phyloP scores from a whole-genome alignment of 208 protist genomes.

The Trichomonas gallinae region DNA sequence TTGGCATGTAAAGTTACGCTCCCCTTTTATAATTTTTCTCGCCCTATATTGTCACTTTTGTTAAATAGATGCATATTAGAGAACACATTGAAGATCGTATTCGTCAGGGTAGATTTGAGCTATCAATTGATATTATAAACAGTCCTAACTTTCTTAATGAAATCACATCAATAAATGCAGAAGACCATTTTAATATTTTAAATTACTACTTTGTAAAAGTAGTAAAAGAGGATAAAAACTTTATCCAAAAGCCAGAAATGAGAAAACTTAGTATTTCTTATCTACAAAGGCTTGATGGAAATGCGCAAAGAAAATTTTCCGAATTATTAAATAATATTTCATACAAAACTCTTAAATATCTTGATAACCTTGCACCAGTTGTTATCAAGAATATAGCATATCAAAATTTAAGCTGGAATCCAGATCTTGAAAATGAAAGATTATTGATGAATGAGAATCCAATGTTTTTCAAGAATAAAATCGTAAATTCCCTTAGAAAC shows the following conservation, averaged over 20 bases:
- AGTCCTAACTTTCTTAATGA: too few relatives aligned
- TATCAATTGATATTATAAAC: too few relatives aligned
- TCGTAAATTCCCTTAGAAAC: neutral
- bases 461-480: neutral
- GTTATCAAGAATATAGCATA: neutral
- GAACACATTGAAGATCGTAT: too few relatives aligned
- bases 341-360: neutral
- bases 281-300: neutral
- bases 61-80: too few relatives aligned
- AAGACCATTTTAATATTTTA: too few relatives aligned
- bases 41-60: too few relatives aligned
- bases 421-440: neutral
- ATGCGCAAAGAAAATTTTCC: neutral
- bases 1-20: too few relatives aligned
- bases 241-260: neutral
- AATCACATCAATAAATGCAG: too few relatives aligned
- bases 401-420: neutral
- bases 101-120: too few relatives aligned
- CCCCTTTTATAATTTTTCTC: too few relatives aligned
- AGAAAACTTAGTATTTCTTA: neutral
- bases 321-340: neutral
- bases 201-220: too few relatives aligned
- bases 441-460: neutral
- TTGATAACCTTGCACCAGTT: neutral
- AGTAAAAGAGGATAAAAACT: neutral